Evolutionary conservation across 768 basidiomycete genomes (phyloP).

Genomic region (Saitozyma sp.): DNA sequence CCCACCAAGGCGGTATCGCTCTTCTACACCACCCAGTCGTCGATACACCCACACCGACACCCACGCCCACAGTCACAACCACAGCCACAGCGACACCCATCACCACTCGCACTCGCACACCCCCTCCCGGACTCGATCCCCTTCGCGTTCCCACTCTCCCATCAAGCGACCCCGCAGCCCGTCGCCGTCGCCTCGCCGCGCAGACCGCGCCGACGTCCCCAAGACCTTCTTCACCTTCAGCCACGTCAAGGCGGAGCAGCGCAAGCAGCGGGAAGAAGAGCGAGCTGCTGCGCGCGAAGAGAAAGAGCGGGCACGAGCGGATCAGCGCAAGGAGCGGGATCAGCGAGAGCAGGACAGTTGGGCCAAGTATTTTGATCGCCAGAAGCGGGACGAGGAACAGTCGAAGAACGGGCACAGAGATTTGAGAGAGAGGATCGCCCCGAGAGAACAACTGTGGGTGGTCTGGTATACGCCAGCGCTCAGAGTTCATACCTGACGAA

Average conservation of each 20-base stretch:
- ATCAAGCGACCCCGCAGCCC: not conserved
- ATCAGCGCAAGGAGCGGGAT: not conserved
- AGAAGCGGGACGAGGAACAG: not conserved
- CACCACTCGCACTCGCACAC: not conserved
- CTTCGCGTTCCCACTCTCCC: conserved; percentile 7
- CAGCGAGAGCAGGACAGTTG: not conserved
- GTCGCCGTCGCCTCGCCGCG: not conserved
- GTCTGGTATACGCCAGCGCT: too few relatives aligned
- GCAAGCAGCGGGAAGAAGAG: not conserved
- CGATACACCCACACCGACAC: not conserved
- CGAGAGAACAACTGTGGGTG: too few relatives aligned
- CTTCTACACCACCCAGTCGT: not conserved
- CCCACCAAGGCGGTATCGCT: not conserved
- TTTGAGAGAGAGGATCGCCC: not conserved
- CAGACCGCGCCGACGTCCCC: too few relatives aligned
- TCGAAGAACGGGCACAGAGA: not conserved
- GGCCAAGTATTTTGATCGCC: not conserved
- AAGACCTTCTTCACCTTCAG: too few relatives aligned
- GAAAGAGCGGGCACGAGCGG: not conserved
- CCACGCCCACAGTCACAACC: not conserved
- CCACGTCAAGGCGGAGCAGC: not conserved
- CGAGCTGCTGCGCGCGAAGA: not conserved
- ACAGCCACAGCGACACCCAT: not conserved
- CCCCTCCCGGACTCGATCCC: not conserved
- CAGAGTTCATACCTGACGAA: not conserved